Percentiles rank a stretch among this genome's conserved stretches.
These are phyloP conservation scores for Tuber magnatum DNA, from an alignment of 495 filamentous ascomycete species.

Conservation along the genomic window DNA sequence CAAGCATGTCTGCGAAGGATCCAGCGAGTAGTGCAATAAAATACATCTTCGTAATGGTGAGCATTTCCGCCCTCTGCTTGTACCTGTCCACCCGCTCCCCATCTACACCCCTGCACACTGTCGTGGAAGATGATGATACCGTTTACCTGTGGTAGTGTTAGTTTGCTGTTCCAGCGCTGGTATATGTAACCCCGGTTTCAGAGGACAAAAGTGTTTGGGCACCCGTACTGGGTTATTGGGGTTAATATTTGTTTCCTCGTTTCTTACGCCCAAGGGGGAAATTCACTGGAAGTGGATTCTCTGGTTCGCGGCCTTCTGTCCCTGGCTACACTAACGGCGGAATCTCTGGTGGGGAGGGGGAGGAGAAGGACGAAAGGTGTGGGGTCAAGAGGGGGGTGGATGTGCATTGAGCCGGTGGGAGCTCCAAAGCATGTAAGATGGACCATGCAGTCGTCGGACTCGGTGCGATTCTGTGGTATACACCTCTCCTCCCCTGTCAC, in stretches of 20 bases:
- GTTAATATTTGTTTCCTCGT: conserved; percentile 61
- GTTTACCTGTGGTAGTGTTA: conserved; percentile 59
- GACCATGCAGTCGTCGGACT: conserved; percentile 73
- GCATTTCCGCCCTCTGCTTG: conserved; percentile 15
- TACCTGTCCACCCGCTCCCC: not conserved
- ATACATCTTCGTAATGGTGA: conserved; percentile 39
- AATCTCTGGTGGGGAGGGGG: conserved; percentile 36
- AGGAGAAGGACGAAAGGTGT: conserved; percentile 34
- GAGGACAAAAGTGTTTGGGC: conserved; percentile 66
- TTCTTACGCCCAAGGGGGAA: conserved; percentile 35
- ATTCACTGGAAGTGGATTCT: conserved; percentile 46
- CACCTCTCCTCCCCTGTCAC: conserved; percentile 17
- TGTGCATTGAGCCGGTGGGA: conserved; percentile 33
- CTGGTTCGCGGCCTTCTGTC: conserved; percentile 76
- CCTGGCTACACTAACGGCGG: conserved; percentile 56
- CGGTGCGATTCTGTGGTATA: conserved; percentile 74
- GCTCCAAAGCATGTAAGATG: conserved; percentile 53
- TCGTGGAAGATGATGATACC: not conserved
- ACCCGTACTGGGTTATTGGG: conserved; percentile 71
- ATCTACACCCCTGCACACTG: not conserved
- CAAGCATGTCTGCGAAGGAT: conserved; percentile 25
- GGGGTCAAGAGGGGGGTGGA: conserved; percentile 15
- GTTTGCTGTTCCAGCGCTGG: conserved; percentile 69
- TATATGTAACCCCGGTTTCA: conserved; percentile 78
- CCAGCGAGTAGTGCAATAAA: conserved; percentile 26